These are phyloP conservation scores for Fusarium chaquense DNA, from an alignment of 2,329 filamentous ascomycete genomes.

Conservation along the genomic window DNA sequence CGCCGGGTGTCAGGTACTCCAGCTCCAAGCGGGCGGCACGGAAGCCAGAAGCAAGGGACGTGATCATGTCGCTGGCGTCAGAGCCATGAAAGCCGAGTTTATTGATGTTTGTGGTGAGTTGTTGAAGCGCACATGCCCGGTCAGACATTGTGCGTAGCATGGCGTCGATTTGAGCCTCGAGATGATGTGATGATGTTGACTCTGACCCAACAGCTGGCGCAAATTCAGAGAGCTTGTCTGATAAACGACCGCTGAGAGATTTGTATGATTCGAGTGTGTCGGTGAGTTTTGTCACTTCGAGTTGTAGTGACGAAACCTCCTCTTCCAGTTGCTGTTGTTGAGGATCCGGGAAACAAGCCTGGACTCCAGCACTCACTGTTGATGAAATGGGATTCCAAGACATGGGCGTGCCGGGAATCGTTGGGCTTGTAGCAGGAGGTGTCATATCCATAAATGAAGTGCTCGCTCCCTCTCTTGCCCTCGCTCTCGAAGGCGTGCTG, in stretches of 20 bases:
- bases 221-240: constrained; percentile 50
- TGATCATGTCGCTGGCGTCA: constrained; percentile 63
- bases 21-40: constrained; percentile 70
- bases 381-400: constrained; percentile 40
- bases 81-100: constrained; percentile 64
- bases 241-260: constrained; percentile 54
- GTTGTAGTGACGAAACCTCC: constrained; percentile 62
- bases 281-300: constrained; percentile 62
- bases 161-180: constrained; percentile 59
- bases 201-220: constrained; percentile 25
- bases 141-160: constrained; percentile 62
- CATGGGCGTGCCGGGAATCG: constrained; percentile 54
- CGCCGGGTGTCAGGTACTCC: constrained; percentile 71
- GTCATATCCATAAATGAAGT: constrained; percentile 62
- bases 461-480: constrained; percentile 44
- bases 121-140: constrained; percentile 60
- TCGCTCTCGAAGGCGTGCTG: constrained; percentile 62
- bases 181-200: constrained; percentile 36
- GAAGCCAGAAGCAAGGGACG: constrained; percentile 62
- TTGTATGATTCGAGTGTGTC: constrained; percentile 62
- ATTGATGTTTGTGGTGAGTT: constrained; percentile 60
- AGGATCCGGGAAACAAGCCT: constrained; percentile 54
- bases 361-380: constrained; percentile 25
- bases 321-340: constrained; percentile 59
- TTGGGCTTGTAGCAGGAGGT: constrained; percentile 67